phyloP scores from a whole-genome alignment of 2,329 filamentous ascomycete species.

The Colletotrichum sp. region DNA sequence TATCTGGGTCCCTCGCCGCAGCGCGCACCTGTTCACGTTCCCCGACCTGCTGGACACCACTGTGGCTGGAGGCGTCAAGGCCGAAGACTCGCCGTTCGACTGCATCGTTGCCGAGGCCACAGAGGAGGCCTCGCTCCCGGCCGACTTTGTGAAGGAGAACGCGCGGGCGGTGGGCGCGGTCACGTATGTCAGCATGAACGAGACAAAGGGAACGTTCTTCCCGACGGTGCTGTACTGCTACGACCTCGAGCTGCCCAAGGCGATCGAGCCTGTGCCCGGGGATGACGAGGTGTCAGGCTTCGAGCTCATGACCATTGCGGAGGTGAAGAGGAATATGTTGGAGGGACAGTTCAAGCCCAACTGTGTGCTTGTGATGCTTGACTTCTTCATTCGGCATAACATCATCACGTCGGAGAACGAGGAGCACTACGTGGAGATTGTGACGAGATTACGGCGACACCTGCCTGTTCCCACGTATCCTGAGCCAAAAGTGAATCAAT shows the following conservation, averaged over 20 bases:
- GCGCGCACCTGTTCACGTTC: conserved; percentile 72
- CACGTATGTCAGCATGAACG: conserved; percentile 28
- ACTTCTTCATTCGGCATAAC: conserved; percentile 82
- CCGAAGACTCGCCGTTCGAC: conserved; percentile 68
- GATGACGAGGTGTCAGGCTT: conserved; percentile 85
- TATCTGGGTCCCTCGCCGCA: conserved; percentile 76
- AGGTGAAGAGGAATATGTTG: conserved; percentile 66
- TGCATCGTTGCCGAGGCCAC: conserved; percentile 73
- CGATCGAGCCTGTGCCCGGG: conserved; percentile 67
- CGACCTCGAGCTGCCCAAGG: conserved; percentile 69
- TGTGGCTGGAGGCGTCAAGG: conserved; percentile 77
- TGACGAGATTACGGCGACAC: conserved; percentile 45
- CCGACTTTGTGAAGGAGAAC: conserved; percentile 27
- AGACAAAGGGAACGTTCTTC: conserved; percentile 22
- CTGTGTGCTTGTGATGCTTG: conserved; percentile 76
- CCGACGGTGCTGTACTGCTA: conserved; percentile 68
- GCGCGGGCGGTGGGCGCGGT: conserved; percentile 35
- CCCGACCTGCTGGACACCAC: conserved; percentile 79
- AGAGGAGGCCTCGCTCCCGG: conserved; percentile 67
- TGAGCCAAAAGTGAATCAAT: neutral
- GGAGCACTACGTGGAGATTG: conserved; percentile 73
- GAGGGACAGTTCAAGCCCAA: conserved; percentile 84
- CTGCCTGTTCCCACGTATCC: conserved; percentile 43
- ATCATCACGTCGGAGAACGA: conserved; percentile 76
- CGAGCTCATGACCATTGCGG: conserved; percentile 64